Evolutionary conservation across 164 flowering plant species (phyloP), one percentile per base, ranked within the genome.

Genomic region (Stephania yunnanensis): DNA sequence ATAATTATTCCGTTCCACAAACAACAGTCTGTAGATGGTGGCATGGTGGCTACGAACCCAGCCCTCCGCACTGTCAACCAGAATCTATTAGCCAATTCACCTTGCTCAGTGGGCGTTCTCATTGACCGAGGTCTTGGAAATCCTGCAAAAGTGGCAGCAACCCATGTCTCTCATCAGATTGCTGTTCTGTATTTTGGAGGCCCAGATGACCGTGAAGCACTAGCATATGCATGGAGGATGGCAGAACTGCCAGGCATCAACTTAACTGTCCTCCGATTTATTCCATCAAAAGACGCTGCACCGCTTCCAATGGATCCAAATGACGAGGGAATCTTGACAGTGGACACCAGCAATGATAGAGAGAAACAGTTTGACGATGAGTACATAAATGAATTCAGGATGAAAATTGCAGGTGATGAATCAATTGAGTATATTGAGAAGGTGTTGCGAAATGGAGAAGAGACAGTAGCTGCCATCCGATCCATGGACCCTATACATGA

Each of bases 1-100:
- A 77, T 82, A 67, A 69, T 82, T 61, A 55, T 82, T 20, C 84
- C 84, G 5, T 82, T 82, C 71, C 84, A 82, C 79, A 80, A 82
- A 58, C 76, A 80, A 63, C 84, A 77, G 10, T 73, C 84, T 2
- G 77, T 78, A 13, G 84, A 79, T 44, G 84, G 84, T 12, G 80
- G 78, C 19, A 77, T 80, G 80, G 84, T 80, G 36, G 77, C 78
- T 20, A 48, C 73, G 19, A 78, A 80, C 76, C 78, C 79, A 2
- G 76, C 79, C 64, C 70, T 80, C 70, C 74, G 77, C 46, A 75
- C 20, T 55, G 73, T 82, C n/a, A 82, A 82, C 73, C 79, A 80
- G 48, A 79, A 78, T 52, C 75, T 79, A 52, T 66, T 81, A 19
- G 81, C 77, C 36, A 58, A 78, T 36, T 75, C 79, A 8, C 81